Evolutionary conservation across 2,329 filamentous ascomycete species (phyloP), one percentile per base, ranked within the genome.

Genomic region (Alternaria tenuissima): DNA sequence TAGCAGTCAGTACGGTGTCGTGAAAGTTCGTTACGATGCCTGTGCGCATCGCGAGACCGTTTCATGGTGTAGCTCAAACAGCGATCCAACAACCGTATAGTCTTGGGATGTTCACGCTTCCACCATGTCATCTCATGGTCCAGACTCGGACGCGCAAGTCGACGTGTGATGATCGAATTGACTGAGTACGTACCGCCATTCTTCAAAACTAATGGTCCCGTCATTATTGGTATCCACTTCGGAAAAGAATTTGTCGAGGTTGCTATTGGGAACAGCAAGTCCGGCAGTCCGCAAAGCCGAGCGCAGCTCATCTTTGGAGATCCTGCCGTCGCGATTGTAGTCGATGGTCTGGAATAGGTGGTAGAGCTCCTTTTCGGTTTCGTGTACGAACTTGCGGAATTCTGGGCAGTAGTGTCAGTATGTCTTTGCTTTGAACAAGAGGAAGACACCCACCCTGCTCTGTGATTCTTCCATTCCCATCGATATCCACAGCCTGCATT

Each of bases 171-270:
- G 28, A 30, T 30, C 28, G 11, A 36, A 48, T 2, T 12, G 34
- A 28, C 16, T 47, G 8, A 12, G 14, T 30, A 67, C 90, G 80
- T 88, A 97, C 94, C 94, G 90, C 95, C 95, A 98, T 85, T 99
- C 95, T 67, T 93, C 89, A 80, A 96, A 98, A 64, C 86, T 93
- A 69, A 98, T 96, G 65, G 84, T 83, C 3, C 93, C 93, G 77
- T 99, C 94, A 69, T 90, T 87, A 81, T 99, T 94, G 75, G 87
- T 86, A 78, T 99, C 95, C 71, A 99, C 91, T 76, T 97, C 91
- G 65, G 87, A 82, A 76, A 99, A 97, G 82, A 99, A 98, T 64
- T 89, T 87, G 65, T 92, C 87, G 46, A 99, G 82, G 73, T 93
- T 91, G 55, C 89, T 87, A 68, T 84, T 88, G 22, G 93, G 91